Evolutionary conservation across 2,329 filamentous ascomycete genomes (phyloP).

Genomic region (Diaporthe eres): DNA sequence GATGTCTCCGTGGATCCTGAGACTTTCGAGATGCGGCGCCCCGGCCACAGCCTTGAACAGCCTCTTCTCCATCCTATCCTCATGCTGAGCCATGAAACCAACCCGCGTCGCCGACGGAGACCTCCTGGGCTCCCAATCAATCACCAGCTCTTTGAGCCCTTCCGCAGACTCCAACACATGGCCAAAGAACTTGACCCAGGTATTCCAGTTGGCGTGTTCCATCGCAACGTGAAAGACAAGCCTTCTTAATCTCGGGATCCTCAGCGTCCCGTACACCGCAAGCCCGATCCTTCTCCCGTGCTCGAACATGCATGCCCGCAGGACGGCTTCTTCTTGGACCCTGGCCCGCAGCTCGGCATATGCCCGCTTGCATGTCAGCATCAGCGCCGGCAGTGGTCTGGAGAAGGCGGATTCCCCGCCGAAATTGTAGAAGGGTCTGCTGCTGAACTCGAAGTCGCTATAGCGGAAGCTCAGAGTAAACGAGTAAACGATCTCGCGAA

Average conservation of each 20-base stretch:
- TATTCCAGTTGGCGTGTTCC: constrained; percentile 51
- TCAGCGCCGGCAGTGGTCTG: constrained; percentile 32
- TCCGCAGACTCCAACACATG: constrained; percentile 42
- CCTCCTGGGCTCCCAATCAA: constrained; percentile 51
- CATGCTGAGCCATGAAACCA: constrained; percentile 28
- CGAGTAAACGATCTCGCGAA: constrained; percentile 34
- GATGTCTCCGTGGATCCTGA: constrained; percentile 46
- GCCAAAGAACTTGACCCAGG: constrained; percentile 49
- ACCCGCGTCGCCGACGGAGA: constrained; percentile 41
- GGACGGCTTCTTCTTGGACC: constrained; percentile 46
- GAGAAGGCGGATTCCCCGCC: constrained; percentile 3
- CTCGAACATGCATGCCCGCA: constrained; percentile 47
- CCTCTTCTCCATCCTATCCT: constrained; percentile 45
- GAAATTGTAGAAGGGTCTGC: constrained; percentile 30
- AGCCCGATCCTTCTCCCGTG: constrained; percentile 48
- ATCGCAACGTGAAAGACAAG: constrained; percentile 47
- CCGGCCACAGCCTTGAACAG: constrained; percentile 44
- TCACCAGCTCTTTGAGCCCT: constrained; percentile 45
- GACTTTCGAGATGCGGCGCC: constrained; percentile 41
- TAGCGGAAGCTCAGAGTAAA: constrained; percentile 31
- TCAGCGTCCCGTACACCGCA: constrained; percentile 49
- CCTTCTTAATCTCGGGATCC: constrained; percentile 46
- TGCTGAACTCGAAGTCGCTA: constrained; percentile 36
- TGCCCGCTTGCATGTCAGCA: constrained; percentile 39
- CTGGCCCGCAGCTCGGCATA: constrained; percentile 29